These are phyloP conservation scores for Ustilago sp. DNA, from an alignment of 1,284 basidiomycete genomes.

Conservation along the genomic window DNA sequence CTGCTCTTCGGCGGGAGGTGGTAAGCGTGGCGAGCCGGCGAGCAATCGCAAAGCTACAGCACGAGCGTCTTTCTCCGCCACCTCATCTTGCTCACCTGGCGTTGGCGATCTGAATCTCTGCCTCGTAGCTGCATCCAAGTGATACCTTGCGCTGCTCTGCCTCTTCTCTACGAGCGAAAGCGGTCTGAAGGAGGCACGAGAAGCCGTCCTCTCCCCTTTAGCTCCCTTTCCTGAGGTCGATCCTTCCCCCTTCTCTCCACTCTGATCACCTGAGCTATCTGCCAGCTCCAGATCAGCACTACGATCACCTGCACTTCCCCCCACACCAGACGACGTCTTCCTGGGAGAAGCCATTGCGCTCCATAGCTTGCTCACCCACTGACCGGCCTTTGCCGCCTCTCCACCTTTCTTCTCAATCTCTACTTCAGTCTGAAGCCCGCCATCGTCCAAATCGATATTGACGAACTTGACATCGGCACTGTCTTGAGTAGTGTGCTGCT, in stretches of 20 bases:
- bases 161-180: conserved; percentile 45
- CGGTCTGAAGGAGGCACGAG: conserved; percentile 33
- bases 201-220: conserved; percentile 18
- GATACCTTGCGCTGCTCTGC: conserved; percentile 31
- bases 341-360: conserved; percentile 33
- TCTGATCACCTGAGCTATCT: conserved; percentile 10
- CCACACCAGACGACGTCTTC: conserved; percentile 18
- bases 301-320: conserved; percentile 18
- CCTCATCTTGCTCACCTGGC: conserved; percentile 40
- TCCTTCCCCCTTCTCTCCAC: neutral
- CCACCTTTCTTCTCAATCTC: conserved; percentile 17
- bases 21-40: conserved; percentile 25
- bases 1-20: conserved; percentile 9
- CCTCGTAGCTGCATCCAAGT: conserved; percentile 19
- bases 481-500: conserved; percentile 7
- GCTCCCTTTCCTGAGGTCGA: neutral
- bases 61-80: conserved; percentile 44
- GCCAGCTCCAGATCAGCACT: conserved; percentile 39
- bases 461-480: conserved; percentile 40
- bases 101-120: conserved; percentile 36
- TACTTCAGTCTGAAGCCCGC: conserved; percentile 14
- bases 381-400: conserved; percentile 19
- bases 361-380: conserved; percentile 52
- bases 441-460: conserved; percentile 47
- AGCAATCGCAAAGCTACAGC: conserved; percentile 42